Evolutionary conservation across 1,284 basidiomycete species (phyloP).

Genomic region (Athelia psychrophila): DNA sequence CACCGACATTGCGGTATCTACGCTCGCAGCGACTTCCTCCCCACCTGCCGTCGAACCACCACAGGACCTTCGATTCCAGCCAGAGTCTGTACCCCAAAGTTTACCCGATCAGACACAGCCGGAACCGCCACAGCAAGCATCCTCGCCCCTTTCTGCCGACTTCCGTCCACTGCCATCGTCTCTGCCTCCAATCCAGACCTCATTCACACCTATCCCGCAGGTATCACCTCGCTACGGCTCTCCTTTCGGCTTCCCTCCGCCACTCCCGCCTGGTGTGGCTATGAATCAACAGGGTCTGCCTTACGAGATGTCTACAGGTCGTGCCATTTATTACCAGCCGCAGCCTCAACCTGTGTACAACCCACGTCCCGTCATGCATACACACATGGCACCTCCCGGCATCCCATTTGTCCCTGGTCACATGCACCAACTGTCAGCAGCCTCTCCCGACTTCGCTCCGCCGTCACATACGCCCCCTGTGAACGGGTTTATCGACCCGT

Average conservation of each 20-base stretch:
- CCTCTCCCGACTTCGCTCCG: slow-evolving; percentile 58
- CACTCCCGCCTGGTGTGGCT: slow-evolving; percentile 72
- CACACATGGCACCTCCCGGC: slow-evolving; percentile 41
- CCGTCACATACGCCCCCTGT: slow-evolving; percentile 54
- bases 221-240: slow-evolving; percentile 59
- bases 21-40: slow-evolving; percentile 21
- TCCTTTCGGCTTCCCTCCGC: slow-evolving; percentile 55
- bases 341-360: slow-evolving; percentile 57
- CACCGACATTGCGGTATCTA: slow-evolving; percentile 26
- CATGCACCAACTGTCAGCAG: slow-evolving; percentile 52
- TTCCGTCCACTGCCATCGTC: slow-evolving; percentile 27
- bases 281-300: slow-evolving; percentile 71
- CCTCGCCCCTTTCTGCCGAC: slow-evolving; percentile 5
- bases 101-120: slow-evolving; percentile 17
- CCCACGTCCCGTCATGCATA: slow-evolving; percentile 59
- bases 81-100: slow-evolving; percentile 8
- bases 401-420: slow-evolving; percentile 43
- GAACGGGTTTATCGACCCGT: slow-evolving; percentile 59
- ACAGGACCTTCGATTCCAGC: slow-evolving; percentile 10
- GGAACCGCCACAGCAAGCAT: slow-evolving; percentile 31
- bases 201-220: slow-evolving; percentile 52
- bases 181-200: slow-evolving; percentile 57
- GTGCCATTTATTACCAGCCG: slow-evolving; percentile 66
- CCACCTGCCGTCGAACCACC: slow-evolving; percentile 14
- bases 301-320: slow-evolving; percentile 76